phyloP scores from a whole-genome alignment of 306 rosid species.

The Casuarina cunninghamiana region DNA sequence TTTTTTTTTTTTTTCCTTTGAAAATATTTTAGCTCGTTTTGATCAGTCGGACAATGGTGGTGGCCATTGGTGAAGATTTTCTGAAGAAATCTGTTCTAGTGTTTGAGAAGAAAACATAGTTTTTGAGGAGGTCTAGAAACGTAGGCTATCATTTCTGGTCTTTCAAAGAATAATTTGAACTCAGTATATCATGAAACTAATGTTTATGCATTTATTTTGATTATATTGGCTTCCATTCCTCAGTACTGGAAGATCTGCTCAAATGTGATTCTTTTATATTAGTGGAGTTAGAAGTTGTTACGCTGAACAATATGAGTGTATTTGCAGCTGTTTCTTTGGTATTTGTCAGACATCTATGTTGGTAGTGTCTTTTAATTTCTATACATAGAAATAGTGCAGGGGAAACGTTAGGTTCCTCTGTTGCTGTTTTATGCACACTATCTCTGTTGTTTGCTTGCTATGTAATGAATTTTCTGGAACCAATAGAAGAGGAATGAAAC shows the following conservation, averaged over 20 bases:
- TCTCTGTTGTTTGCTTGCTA: background rate
- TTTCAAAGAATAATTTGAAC: background rate
- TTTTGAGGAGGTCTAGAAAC: no score
- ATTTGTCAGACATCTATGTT: background rate
- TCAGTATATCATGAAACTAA: background rate
- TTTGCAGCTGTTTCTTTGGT: background rate
- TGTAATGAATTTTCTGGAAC: background rate
- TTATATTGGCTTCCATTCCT: background rate
- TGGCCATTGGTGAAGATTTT: no score
- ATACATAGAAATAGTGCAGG: background rate
- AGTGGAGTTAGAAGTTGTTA: background rate
- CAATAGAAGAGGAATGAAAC: background rate
- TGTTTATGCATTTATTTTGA: background rate
- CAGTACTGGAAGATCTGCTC: background rate
- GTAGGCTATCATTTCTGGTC: background rate
- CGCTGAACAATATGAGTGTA: background rate
- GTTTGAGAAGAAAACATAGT: no score
- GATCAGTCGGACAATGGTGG: no score
- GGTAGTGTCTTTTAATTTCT: background rate
- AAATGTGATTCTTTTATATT: background rate
- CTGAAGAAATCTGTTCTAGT: no score
- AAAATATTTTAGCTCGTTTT: no score
- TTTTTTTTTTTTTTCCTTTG: no score
- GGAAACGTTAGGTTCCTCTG: background rate
- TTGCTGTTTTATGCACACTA: background rate